Evolutionary conservation across 2,329 filamentous ascomycete genomes (phyloP).

Genomic region (Botryotinia convoluta): DNA sequence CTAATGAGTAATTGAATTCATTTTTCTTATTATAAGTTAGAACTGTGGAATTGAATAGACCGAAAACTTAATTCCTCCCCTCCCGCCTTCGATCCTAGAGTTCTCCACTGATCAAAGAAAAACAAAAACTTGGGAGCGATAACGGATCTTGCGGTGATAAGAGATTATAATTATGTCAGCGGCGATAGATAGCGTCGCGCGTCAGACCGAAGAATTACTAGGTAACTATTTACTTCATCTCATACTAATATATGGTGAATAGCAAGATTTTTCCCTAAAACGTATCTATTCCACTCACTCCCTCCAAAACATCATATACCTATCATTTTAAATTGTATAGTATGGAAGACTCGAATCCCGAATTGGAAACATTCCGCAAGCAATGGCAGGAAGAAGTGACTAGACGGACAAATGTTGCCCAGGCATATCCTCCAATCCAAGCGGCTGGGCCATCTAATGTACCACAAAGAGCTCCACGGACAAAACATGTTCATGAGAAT

Average conservation of each 20-base stretch:
- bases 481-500: neutral
- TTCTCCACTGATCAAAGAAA: constrained; percentile 14
- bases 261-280: neutral
- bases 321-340: neutral
- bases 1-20: neutral
- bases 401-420: constrained; percentile 29
- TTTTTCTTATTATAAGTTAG: neutral
- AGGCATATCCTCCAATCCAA: constrained; percentile 20
- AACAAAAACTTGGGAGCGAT: constrained; percentile 1
- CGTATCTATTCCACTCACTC: neutral
- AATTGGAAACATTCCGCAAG: constrained; percentile 81
- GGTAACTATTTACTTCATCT: neutral
- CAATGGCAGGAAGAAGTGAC: constrained; percentile 75
- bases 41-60: neutral
- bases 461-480: constrained; percentile 26
- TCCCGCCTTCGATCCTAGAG: neutral
- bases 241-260: neutral
- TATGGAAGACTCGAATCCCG: constrained; percentile 54
- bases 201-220: neutral
- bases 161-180: constrained; percentile 19
- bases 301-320: neutral
- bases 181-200: constrained; percentile 17
- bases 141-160: constrained; percentile 18
- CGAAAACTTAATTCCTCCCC: neutral
- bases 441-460: constrained; percentile 24